Base-by-base conservation (phyloP, 2,329 filamentous ascomycete genomes). In the Penicillium sp. region DNA sequence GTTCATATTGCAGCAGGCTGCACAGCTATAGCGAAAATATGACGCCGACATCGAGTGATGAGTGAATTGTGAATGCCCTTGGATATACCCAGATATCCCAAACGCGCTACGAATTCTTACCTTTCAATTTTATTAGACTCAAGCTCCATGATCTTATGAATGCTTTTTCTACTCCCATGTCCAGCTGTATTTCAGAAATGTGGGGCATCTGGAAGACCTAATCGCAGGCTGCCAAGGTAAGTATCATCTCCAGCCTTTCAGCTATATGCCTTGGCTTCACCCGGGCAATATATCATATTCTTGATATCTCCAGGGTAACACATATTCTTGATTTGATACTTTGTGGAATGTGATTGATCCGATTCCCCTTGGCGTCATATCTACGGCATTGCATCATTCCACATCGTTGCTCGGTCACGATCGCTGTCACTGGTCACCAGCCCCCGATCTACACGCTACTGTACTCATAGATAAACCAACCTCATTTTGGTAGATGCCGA, bases 291-390 rank as follows among this genome's bases (percentile, higher is more conserved):
- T 21, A 43, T 50, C 44, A 21, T 50, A 27, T 41, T 48, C 35
- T 43, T 48, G 22, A 33, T 19, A 13, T 50, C 27, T 45, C 22
- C 52, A 57, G 5, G 46, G 52, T 50, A 55, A 55, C 52, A 33
- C 35, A 44, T n/a, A 43, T 37, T 37, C 45, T n/a, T 26, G 11
- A 2, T 11, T 41, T 48, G 35, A 54, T 35, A 19, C 41, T n/a
- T 16, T 16, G 37, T 21, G 48, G 44, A 56, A 52, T 56, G 54
- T 43, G 43, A 47, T 43, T 31, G 5, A 48, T 51, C 44, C 33
- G 22, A 29, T 19, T 2, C 41, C 8, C 4, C 27, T 37, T 35
- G 47, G 21, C 49, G 13, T 29, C 26, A 29, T 52, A 10, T 46
- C 13, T 39, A 31, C 22, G 27, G 21, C 5, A 49, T 49, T 49